Base-by-base conservation (phyloP, 108 stramenopile genomes). In the Nitzschia sp. region DNA sequence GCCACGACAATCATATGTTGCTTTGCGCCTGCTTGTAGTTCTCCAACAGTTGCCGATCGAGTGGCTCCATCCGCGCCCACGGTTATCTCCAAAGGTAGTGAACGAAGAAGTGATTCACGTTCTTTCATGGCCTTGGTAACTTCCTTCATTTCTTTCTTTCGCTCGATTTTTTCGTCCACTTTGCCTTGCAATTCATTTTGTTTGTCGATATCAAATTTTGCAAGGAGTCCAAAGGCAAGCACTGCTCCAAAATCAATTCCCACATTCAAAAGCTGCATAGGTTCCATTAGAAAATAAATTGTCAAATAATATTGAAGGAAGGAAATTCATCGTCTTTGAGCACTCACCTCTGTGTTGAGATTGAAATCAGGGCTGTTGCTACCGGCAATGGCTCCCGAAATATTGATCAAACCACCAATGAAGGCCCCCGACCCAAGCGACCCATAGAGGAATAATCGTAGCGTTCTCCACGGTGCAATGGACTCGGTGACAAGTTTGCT, bases 211-310 rank as follows among this genome's bases (percentile, higher is more conserved):
- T 93, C 91, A 29, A 76, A 75, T 63, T 82, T 85, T 16, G 82
- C 79, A 22, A 84, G 48, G 13, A 88, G 44, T 19, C 61, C 88
- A 74, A 92, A 86, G 11, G 78, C 48, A 15, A 82, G 73, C 13
- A 87, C 91, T 9, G 88, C 88, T 16, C 88, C 91, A 71, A 93
- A 93, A 68, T 93, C 91, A 48, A 93, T 90, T n/a, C 84, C 91
- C 31, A 93, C 70, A 59, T 93, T 92, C 22, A 86, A 16, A 15
- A 85, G 84, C 66, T 75, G 32, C 31, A 38, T 5, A 54, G 6
- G 27, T 5, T 22, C 19, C 13, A 26, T 38, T 16, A 45, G 33
- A 71, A 31, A 50, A 41, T 47, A 2, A 61, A 21, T 27, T 64
- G n/a, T 47, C 50, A 26, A 3, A 22, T 27, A 50, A 50, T 16